A percentile compares a stretch with the other conserved stretches of the same genome.
phyloP scores from a whole-genome alignment of 495 filamentous ascomycete species.

The Pyrenopolyporus hunteri region DNA sequence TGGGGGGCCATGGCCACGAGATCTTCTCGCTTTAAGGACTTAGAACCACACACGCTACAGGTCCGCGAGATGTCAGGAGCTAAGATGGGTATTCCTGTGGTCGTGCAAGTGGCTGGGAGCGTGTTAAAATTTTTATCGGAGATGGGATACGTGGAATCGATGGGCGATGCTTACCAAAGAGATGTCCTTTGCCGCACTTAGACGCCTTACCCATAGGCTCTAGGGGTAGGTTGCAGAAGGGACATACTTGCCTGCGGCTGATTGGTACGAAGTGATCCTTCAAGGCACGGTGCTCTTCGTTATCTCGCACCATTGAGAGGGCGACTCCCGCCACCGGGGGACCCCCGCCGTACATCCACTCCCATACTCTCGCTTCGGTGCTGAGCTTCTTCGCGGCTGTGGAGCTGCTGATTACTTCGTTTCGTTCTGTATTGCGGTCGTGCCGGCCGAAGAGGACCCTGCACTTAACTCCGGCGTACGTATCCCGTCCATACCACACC shows the following conservation, averaged over 20 bases:
- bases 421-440: constrained; percentile 15
- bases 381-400: constrained; percentile 40
- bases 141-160: too few species aligned
- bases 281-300: constrained; percentile 24
- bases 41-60: constrained; percentile 52
- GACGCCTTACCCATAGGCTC: constrained; percentile 11
- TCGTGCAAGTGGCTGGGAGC: constrained; percentile 44
- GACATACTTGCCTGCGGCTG: constrained; percentile 42
- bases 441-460: constrained; percentile 48
- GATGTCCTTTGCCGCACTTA: constrained; percentile 40
- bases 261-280: constrained; percentile 40
- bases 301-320: neutral
- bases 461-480: constrained; percentile 50
- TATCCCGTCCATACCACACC: constrained; percentile 48
- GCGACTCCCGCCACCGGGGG: constrained; percentile 47
- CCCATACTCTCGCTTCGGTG: constrained; percentile 52
- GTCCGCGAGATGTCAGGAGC: constrained; percentile 49
- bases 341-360: constrained; percentile 56
- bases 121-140: neutral
- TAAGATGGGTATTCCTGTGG: constrained; percentile 51
- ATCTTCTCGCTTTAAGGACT: constrained; percentile 45
- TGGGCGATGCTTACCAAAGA: constrained; percentile 36
- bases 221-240: constrained; percentile 45
- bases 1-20: constrained; percentile 40
- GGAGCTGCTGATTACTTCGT: neutral